Evolutionary conservation across 306 rosid genomes (phyloP).

Genomic region (Cucurbita moschata): DNA sequence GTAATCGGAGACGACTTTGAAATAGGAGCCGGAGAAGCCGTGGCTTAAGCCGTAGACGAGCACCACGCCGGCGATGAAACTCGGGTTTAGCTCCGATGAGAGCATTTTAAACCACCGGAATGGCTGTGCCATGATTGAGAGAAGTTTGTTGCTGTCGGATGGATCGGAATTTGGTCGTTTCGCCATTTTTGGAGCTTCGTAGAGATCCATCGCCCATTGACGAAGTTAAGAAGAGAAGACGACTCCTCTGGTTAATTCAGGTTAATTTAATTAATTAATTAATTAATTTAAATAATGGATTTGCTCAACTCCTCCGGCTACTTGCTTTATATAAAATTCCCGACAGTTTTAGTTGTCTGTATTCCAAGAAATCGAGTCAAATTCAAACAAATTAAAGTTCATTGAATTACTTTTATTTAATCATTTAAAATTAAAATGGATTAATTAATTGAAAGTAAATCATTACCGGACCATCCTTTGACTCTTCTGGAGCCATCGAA

Average conservation of each 20-base stretch:
- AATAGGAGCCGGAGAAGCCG: constrained; percentile 45
- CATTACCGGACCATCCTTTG: too few species aligned
- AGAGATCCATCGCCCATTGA: not conserved
- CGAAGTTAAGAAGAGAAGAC: not conserved
- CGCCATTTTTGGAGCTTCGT: not conserved
- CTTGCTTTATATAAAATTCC: not conserved
- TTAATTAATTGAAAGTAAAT: too few species aligned
- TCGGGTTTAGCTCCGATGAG: not conserved
- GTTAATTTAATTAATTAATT: not conserved
- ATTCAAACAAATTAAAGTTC: not conserved
- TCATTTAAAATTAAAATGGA: too few species aligned
- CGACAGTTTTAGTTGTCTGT: too few species aligned
- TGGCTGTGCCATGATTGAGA: not conserved
- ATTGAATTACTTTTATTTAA: not conserved
- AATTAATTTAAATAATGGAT: not conserved
- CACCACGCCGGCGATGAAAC: constrained; percentile 21
- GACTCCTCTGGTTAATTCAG: not conserved
- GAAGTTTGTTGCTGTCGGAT: not conserved
- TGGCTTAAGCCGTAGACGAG: constrained; percentile 45
- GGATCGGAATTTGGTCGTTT: too few species aligned
- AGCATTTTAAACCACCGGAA: not conserved
- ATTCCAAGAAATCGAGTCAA: not conserved
- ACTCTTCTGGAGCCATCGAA: too few species aligned
- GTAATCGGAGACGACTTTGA: constrained; percentile 46
- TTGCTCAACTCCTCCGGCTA: not conserved